Percentiles rank a stretch among this genome's conserved stretches.
Evolutionary conservation across 106 monocot genomes (phyloP).

Genomic region (Dioscorea alata): DNA sequence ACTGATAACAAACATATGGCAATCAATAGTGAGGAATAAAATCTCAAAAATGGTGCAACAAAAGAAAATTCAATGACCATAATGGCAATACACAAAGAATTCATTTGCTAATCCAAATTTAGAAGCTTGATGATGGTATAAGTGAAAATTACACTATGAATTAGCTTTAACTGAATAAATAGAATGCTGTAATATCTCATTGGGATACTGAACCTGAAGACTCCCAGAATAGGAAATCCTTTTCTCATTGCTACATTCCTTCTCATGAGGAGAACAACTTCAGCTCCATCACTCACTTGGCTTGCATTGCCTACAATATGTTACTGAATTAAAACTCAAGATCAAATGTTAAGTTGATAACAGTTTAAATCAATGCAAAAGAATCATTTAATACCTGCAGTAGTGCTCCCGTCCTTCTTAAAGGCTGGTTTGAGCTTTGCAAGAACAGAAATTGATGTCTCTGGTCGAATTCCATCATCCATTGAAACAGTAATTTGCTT

Average conservation of each 20-base stretch:
- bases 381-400: conserved; percentile 51
- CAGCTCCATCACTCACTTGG: conserved; percentile 88
- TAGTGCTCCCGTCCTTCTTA: conserved; percentile 72
- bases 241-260: conserved; percentile 59
- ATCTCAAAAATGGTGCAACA: too few relatives aligned
- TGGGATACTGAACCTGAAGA: conserved; percentile 46
- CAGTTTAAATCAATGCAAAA: not conserved
- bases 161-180: too few relatives aligned
- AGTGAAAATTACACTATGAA: too few relatives aligned
- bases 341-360: not conserved
- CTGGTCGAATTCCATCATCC: conserved; percentile 77
- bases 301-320: conserved; percentile 70
- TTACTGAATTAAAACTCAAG: conserved; percentile 3
- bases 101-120: too few relatives aligned
- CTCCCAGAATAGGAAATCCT: conserved; percentile 79
- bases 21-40: too few relatives aligned
- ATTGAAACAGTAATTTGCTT: conserved; percentile 45
- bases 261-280: conserved; percentile 87
- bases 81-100: too few relatives aligned
- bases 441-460: conserved; percentile 51
- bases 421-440: conserved; percentile 83
- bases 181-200: too few relatives aligned
- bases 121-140: too few relatives aligned
- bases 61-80: too few relatives aligned
- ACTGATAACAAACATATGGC: too few relatives aligned